Conservation (phyloP, 306 rosid species). For the Fagus sylvatica region DNA sequence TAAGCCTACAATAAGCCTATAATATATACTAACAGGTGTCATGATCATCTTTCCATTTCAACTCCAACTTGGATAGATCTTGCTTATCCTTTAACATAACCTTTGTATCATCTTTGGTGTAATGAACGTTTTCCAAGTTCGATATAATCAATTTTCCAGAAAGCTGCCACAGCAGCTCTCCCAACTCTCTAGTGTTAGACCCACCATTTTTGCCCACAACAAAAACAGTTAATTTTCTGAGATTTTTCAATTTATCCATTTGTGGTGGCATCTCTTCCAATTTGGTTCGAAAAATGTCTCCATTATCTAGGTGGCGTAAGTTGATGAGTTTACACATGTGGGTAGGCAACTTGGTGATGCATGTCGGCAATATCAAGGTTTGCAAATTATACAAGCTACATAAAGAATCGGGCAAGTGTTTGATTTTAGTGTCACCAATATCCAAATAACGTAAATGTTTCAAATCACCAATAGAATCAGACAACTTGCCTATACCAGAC, state of each 20-base stretch:
- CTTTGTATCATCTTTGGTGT: background rate
- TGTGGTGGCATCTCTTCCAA: conserved; percentile 20
- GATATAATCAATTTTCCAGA: background rate
- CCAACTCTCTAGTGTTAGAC: conserved; percentile 11
- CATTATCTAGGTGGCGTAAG: conserved; percentile 25
- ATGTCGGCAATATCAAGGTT: conserved; percentile 22
- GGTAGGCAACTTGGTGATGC: conserved; percentile 14
- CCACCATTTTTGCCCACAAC: background rate
- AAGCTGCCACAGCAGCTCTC: conserved; percentile 2
- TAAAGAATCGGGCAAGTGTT: conserved; percentile 24
- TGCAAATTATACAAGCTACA: conserved; percentile 35
- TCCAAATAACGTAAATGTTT: conserved; percentile 35
- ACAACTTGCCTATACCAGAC: conserved; percentile 5
- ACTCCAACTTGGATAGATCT: background rate
- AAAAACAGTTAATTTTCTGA: conserved; percentile 25
- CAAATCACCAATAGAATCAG: conserved; percentile 24
- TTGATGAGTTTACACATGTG: conserved; percentile 26
- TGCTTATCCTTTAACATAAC: conserved; percentile 1
- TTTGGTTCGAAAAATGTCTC: background rate
- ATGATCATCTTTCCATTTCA: conserved; percentile 1
- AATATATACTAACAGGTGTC: too few species aligned
- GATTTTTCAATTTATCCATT: conserved; percentile 15
- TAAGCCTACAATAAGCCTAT: too few species aligned
- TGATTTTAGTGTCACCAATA: conserved; percentile 10
- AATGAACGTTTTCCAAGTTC: conserved; percentile 8